Evolutionary conservation across 2,329 filamentous ascomycete species (phyloP), one percentile per base, ranked within the genome.

Genomic region (Cercospora sp.): DNA sequence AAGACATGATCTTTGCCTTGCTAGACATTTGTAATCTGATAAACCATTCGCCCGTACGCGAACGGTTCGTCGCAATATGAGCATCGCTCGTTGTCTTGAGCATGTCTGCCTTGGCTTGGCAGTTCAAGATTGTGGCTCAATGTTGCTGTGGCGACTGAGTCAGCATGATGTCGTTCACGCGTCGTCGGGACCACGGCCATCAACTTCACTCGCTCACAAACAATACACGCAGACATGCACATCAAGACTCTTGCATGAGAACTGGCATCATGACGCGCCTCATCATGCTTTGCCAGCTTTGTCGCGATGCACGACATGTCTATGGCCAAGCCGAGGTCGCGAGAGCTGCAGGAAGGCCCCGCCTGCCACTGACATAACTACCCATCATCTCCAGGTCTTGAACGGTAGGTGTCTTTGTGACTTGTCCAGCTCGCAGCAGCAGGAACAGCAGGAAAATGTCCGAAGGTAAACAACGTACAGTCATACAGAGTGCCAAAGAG

Each of bases 401-500:
- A 26, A 20, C 7, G 26, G 55, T 59, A 59, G 53, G 13, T 59
- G 4, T 10, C 12, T 33, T 31, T 16, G 55, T 36, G 28, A 36
- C 28, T 33, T 8, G 10, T 13, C 8, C 16, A 42, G 36, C 36
- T 59, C 30, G 6, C 61, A 69, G 5, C 36, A 10, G 18, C 60
- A 63, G 45, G 23, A 12, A 9, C 51, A 28, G 23, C 18, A 30
- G 16, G 6, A 42, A 42, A 3, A 73, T 73, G 72, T 60, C 67
- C 20, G 66, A 69, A 67, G 64, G 69, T 9, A 72, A 73, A 62
- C 58, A 68, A 12, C 64, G 67, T 33, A 72, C 66, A 6, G 67
- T 71, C 58, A 60, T 71, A 30, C 69, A 73, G 45, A 72, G 65
- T 39, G 72, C 73, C 16, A 67, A 70, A 58, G 69, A 70, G 53